These are phyloP conservation scores for Arthrobotrys megalospora DNA, from an alignment of 2,329 filamentous ascomycete species.

Conservation along the genomic window DNA sequence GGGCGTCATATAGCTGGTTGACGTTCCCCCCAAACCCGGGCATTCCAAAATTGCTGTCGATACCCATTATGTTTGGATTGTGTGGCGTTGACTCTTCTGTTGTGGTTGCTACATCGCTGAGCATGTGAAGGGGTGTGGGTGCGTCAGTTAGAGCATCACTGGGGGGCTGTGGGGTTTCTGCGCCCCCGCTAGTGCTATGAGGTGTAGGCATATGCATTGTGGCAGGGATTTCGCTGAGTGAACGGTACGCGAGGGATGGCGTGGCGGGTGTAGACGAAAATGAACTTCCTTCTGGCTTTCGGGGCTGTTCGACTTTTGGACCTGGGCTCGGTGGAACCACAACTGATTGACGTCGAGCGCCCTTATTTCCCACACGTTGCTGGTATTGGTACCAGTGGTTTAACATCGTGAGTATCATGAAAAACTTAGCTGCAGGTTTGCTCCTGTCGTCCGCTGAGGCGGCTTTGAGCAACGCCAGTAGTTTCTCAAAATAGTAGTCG, in stretches of 20 bases:
- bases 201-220: slow-evolving; percentile 45
- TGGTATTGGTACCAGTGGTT: slow-evolving; percentile 68
- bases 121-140: slow-evolving; percentile 67
- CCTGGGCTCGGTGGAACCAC: slow-evolving; percentile 53
- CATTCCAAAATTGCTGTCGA: slow-evolving; percentile 44
- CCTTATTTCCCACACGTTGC: slow-evolving; percentile 37
- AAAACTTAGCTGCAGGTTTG: slow-evolving; percentile 68
- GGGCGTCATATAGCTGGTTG: slow-evolving; percentile 30
- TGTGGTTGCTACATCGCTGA: slow-evolving; percentile 68
- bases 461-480: slow-evolving; percentile 78
- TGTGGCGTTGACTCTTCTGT: slow-evolving; percentile 62
- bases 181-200: slow-evolving; percentile 32
- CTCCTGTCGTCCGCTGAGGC: slow-evolving; percentile 75
- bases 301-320: not conserved
- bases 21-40: slow-evolving; percentile 4
- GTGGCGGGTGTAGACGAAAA: slow-evolving; percentile 41
- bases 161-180: slow-evolving; percentile 45
- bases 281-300: slow-evolving; percentile 31
- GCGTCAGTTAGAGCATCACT: slow-evolving; percentile 63
- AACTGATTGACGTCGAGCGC: slow-evolving; percentile 37
- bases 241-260: slow-evolving; percentile 54
- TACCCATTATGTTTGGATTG: slow-evolving; percentile 56
- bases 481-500: slow-evolving; percentile 75
- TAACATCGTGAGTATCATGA: slow-evolving; percentile 69
- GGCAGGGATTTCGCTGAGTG: slow-evolving; percentile 45